phyloP scores from a whole-genome alignment of 441 rosid genomes.

The Pelargonium australe region DNA sequence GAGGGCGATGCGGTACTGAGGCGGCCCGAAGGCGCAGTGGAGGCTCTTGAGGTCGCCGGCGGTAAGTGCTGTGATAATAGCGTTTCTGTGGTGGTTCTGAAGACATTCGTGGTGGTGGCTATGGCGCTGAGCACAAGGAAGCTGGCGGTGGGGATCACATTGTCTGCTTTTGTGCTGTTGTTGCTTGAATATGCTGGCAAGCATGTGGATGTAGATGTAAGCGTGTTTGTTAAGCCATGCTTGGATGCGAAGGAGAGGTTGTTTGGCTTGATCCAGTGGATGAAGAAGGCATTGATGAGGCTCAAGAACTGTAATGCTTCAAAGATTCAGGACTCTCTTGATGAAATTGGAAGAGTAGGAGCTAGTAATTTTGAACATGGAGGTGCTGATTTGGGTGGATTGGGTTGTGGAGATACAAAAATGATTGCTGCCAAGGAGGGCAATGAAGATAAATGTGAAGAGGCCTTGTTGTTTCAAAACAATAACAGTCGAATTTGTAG shows the following conservation, averaged over 20 bases:
- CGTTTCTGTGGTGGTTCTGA: not conserved
- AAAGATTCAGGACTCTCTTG: not conserved
- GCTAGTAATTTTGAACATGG: not conserved
- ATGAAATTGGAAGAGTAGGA: not conserved
- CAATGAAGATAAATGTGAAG: not conserved
- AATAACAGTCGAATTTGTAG: not conserved
- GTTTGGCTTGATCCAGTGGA: not conserved
- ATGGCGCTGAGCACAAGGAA: not conserved
- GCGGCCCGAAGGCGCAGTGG: too few relatives aligned
- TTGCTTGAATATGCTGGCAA: not conserved
- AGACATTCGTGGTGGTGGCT: not conserved
- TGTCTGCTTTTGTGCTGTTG: constrained; percentile 1
- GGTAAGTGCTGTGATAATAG: too few relatives aligned
- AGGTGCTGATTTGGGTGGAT: not conserved
- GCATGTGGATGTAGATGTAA: not conserved
- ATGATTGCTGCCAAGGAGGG: not conserved
- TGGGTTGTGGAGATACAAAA: not conserved
- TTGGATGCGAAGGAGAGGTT: not conserved
- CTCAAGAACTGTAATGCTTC: not conserved
- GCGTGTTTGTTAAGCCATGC: not conserved
- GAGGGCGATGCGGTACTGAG: too few relatives aligned
- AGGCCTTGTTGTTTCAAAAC: not conserved
- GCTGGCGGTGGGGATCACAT: not conserved
- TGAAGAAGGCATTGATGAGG: not conserved
- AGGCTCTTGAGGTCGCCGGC: too few relatives aligned